Conservation (phyloP, 129 eudicot species). For the Tagetes patula region DNA sequence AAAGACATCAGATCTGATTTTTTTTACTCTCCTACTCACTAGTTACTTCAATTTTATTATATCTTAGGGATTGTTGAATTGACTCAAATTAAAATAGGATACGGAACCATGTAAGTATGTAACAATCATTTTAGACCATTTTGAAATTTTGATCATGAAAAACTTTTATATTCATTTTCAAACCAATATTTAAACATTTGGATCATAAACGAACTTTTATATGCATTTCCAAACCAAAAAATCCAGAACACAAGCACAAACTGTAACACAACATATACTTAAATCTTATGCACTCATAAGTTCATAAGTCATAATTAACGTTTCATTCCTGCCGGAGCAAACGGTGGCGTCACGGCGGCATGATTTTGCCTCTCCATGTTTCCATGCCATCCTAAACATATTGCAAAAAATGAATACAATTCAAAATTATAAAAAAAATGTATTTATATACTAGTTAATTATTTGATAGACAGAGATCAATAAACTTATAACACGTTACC, state of each 20-base stretch:
- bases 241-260: not conserved
- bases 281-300: not conserved
- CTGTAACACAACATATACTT: not conserved
- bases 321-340: slow-evolving; percentile 42
- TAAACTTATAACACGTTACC: slow-evolving; percentile 32
- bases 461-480: not conserved
- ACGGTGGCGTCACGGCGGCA: slow-evolving; percentile 41
- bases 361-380: slow-evolving; percentile 34
- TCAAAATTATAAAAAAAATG: not conserved
- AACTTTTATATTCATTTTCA: too few species aligned
- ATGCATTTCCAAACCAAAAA: not conserved
- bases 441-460: not conserved
- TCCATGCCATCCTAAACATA: slow-evolving; percentile 60
- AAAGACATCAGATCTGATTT: too few species aligned
- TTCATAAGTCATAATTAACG: slow-evolving; percentile 19
- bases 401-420: not conserved
- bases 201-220: not conserved
- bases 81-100: too few species aligned
- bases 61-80: too few species aligned
- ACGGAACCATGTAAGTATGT: too few species aligned
- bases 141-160: too few species aligned
- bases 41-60: too few species aligned
- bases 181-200: too few species aligned
- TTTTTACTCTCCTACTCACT: too few species aligned
- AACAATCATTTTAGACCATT: not conserved